These are phyloP conservation scores for Echeveria elegans DNA, from an alignment of 164 flowering plant species.

Conservation along the genomic window DNA sequence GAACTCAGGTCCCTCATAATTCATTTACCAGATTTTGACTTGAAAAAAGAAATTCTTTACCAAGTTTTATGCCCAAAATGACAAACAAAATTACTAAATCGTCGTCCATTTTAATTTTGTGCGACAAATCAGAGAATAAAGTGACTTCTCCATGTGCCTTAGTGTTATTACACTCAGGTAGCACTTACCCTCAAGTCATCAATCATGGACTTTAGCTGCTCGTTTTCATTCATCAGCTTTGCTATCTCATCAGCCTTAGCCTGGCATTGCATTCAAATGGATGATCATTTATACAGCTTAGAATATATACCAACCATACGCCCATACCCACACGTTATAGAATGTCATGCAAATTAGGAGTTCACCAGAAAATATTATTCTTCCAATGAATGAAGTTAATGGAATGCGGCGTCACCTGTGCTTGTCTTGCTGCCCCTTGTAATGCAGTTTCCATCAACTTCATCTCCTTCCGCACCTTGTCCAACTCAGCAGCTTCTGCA, in stretches of 20 bases:
- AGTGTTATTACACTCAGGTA: neutral
- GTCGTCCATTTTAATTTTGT: neutral
- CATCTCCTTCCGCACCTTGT: slow-evolving; percentile 78
- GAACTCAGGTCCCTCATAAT: neutral
- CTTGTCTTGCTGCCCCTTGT: slow-evolving; percentile 97
- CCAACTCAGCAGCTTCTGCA: slow-evolving; percentile 44
- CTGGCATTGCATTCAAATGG: slow-evolving; percentile 21
- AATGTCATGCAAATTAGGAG: neutral
- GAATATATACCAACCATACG: neutral
- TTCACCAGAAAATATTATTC: neutral
- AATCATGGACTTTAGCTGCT: slow-evolving; percentile 56
- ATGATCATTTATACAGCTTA: neutral
- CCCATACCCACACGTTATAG: neutral
- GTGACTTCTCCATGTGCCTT: neutral
- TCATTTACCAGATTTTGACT: neutral
- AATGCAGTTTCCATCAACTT: slow-evolving; percentile 95
- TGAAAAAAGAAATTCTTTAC: neutral
- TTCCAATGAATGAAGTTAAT: neutral
- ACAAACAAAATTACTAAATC: neutral
- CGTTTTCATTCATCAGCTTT: slow-evolving; percentile 89
- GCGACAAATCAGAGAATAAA: neutral
- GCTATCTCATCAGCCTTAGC: slow-evolving; percentile 96
- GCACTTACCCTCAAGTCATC: slow-evolving; percentile 72
- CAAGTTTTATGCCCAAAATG: neutral
- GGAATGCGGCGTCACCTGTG: slow-evolving; percentile 57